Evolutionary conservation across 2,329 filamentous ascomycete species (phyloP).

Genomic region (Penicillium paneum): DNA sequence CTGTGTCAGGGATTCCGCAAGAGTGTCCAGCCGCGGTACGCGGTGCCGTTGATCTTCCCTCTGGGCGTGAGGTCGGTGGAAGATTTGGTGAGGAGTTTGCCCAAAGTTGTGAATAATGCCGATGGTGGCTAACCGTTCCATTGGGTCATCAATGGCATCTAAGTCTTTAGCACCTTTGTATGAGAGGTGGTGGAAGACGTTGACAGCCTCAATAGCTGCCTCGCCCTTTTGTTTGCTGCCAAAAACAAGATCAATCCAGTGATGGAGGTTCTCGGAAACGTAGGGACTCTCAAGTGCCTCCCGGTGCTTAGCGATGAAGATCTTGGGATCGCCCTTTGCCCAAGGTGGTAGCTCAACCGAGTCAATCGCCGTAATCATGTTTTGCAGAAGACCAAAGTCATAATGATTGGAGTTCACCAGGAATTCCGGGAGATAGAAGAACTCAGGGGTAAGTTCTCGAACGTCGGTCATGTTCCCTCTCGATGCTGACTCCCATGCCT

Average conservation of each 20-base stretch:
- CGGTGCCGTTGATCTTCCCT: constrained; percentile 66
- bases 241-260: constrained; percentile 96
- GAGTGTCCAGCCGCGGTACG: constrained; percentile 69
- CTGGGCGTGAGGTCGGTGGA: constrained; percentile 73
- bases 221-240: constrained; percentile 92
- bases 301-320: constrained; percentile 94
- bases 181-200: constrained; percentile 93
- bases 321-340: constrained; percentile 93
- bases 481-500: constrained; percentile 87
- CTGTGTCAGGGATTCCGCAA: constrained; percentile 70
- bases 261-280: constrained; percentile 82
- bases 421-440: constrained; percentile 95
- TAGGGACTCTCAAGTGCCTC: constrained; percentile 91
- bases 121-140: constrained; percentile 83
- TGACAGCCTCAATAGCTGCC: constrained; percentile 82
- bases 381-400: constrained; percentile 86
- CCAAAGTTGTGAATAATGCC: constrained; percentile 98
- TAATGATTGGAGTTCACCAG: constrained; percentile 91
- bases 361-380: constrained; percentile 73
- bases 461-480: constrained; percentile 90
- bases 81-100: constrained; percentile 94
- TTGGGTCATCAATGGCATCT: constrained; percentile 82
- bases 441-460: constrained; percentile 90
- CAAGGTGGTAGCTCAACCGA: constrained; percentile 87
- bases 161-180: constrained; percentile 92